Percentiles rank a stretch among this genome's conserved stretches.
Evolutionary conservation across 306 rosid species (phyloP).

Genomic region (Phaseolus lunatus): DNA sequence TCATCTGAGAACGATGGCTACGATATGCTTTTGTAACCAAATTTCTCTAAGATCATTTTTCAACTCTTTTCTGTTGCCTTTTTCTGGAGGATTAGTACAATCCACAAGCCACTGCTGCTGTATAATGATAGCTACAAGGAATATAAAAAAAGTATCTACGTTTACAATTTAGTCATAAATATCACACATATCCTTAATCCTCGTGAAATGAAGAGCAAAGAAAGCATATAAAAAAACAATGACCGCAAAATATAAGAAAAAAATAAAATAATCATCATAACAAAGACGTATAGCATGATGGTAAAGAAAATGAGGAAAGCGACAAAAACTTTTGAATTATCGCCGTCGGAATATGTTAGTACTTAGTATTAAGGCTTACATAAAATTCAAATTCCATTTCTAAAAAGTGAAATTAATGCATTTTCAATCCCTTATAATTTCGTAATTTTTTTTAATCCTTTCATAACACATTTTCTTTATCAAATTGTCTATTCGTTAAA

Average conservation of each 20-base stretch:
- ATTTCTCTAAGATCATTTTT: not conserved
- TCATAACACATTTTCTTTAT: no score
- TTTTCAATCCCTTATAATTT: no score
- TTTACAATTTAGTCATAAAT: not conserved
- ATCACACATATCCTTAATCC: not conserved
- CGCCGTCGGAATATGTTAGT: no score
- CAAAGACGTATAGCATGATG: not conserved
- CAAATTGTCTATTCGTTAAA: not conserved
- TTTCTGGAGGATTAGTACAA: not conserved
- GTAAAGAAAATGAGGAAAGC: not conserved
- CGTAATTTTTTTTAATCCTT: no score
- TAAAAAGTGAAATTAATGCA: no score
- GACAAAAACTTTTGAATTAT: not conserved
- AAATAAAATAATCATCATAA: not conserved
- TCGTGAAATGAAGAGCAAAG: not conserved
- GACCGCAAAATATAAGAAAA: not conserved
- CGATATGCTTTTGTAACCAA: not conserved
- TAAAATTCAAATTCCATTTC: no score
- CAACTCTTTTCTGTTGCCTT: constrained; percentile 3
- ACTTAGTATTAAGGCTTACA: no score
- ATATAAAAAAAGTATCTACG: not conserved
- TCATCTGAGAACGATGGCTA: not conserved
- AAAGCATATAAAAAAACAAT: not conserved
- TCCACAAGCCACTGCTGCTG: not conserved
- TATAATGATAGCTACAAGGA: not conserved